A percentile compares a stretch with the other conserved stretches of the same genome.
These are phyloP conservation scores for Melaleuca alternifolia DNA, from an alignment of 345 rosid genomes.

Conservation along the genomic window DNA sequence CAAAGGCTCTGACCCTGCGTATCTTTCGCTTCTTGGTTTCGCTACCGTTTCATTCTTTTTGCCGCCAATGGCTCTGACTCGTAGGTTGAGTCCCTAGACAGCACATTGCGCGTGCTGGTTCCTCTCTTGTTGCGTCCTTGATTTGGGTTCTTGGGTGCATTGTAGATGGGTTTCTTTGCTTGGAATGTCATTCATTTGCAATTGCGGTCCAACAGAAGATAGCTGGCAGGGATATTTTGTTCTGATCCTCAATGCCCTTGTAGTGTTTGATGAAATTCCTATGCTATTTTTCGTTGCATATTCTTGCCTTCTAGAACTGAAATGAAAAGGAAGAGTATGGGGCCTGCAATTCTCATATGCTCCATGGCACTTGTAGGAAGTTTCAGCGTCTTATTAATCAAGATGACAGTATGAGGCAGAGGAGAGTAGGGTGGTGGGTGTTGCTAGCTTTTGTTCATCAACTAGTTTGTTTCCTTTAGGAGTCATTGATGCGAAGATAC, in stretches of 20 bases:
- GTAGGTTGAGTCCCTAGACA: neutral
- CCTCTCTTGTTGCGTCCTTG: neutral
- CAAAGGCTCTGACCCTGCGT: too few species aligned
- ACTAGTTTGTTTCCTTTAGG: neutral
- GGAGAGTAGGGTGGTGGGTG: neutral
- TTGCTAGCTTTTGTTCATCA: neutral
- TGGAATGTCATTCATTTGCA: neutral
- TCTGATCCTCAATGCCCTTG: neutral
- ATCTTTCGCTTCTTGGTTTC: neutral
- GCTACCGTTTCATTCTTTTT: neutral
- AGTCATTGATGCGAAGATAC: neutral
- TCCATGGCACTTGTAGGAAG: neutral
- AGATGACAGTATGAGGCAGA: neutral
- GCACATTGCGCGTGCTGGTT: neutral
- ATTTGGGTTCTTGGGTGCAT: neutral
- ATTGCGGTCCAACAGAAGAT: neutral
- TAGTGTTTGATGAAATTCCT: neutral
- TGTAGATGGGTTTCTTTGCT: neutral
- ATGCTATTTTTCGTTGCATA: neutral
- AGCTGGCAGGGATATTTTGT: neutral
- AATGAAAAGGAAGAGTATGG: neutral
- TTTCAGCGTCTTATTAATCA: neutral
- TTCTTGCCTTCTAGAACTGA: neutral
- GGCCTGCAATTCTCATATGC: accelerated
- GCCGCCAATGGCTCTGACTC: neutral